These are phyloP conservation scores for Dothistroma septosporum DNA, from an alignment of 2,329 filamentous ascomycete genomes.

Conservation along the genomic window DNA sequence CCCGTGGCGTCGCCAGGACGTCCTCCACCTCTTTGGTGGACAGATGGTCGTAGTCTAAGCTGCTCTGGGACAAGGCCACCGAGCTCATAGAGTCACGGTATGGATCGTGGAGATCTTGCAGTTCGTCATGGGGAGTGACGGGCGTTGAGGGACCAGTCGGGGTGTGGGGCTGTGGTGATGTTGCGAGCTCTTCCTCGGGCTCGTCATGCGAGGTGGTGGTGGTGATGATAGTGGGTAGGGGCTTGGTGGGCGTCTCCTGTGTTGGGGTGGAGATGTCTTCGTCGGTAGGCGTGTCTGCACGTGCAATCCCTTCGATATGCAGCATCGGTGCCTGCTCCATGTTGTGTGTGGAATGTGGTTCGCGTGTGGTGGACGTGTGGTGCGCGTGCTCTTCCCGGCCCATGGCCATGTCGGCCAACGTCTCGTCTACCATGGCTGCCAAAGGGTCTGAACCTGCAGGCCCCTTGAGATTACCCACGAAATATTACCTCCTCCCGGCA, in stretches of 20 bases:
- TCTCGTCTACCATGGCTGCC: neutral
- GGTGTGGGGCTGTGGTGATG: conserved; percentile 18
- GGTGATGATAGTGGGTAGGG: conserved; percentile 19
- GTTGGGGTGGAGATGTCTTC: conserved; percentile 14
- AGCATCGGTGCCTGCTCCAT: neutral
- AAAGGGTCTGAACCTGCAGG: neutral
- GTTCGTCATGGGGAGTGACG: conserved; percentile 14
- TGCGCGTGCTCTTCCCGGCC: neutral
- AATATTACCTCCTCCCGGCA: neutral
- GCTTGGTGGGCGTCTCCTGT: conserved; percentile 10
- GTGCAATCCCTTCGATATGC: neutral
- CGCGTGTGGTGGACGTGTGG: neutral
- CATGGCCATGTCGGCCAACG: neutral
- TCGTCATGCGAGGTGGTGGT: conserved; percentile 22
- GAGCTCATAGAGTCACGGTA: conserved; percentile 31
- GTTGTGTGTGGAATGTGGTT: neutral
- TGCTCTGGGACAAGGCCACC: conserved; percentile 30
- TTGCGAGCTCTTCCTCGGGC: conserved; percentile 16
- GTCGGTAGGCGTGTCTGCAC: conserved; percentile 8
- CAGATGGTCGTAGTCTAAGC: conserved; percentile 33
- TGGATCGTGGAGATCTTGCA: conserved; percentile 14
- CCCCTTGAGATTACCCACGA: neutral
- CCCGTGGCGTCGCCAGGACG: conserved; percentile 31
- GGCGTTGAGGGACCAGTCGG: conserved; percentile 16
- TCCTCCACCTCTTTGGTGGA: conserved; percentile 30